Conservation (phyloP, 2,329 filamentous ascomycete genomes). For the Ilyonectria mors-panacis region DNA sequence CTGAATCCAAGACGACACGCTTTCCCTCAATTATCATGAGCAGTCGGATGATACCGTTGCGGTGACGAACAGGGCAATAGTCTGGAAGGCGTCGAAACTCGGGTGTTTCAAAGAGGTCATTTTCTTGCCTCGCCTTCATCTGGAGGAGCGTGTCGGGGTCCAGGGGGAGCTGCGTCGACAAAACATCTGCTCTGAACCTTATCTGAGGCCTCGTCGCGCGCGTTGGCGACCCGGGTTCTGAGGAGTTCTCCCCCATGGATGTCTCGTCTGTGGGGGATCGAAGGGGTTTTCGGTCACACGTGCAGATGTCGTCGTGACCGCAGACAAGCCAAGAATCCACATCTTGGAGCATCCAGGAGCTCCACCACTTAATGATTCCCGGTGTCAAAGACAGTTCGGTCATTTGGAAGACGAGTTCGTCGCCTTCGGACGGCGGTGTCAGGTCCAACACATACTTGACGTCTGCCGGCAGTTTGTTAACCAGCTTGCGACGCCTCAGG, state of each 20-base stretch:
- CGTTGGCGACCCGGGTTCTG: not conserved
- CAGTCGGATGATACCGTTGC: constrained; percentile 74
- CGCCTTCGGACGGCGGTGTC: constrained; percentile 73
- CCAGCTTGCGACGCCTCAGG: constrained; percentile 55
- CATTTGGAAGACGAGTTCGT: constrained; percentile 72
- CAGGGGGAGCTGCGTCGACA: constrained; percentile 8
- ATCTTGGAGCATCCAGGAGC: constrained; percentile 52
- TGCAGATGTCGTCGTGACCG: constrained; percentile 61
- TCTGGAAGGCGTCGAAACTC: constrained; percentile 62
- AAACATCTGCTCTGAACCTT: not conserved
- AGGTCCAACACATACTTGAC: constrained; percentile 75
- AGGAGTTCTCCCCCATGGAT: not conserved
- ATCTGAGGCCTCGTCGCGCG: too few relatives aligned
- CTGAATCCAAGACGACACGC: constrained; percentile 72
- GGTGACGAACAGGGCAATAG: constrained; percentile 76
- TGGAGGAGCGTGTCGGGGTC: constrained; percentile 29
- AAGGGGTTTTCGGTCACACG: constrained; percentile 41
- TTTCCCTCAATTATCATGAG: constrained; percentile 71
- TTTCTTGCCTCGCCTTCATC: constrained; percentile 43
- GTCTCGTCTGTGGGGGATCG: not conserved
- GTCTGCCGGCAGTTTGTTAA: constrained; percentile 55
- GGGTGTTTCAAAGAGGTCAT: constrained; percentile 45
- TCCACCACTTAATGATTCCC: constrained; percentile 70
- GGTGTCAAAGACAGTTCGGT: constrained; percentile 71
- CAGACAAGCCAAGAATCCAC: constrained; percentile 50